phyloP scores from a whole-genome alignment of 2,329 filamentous ascomycete genomes.

The Sclerotinia sclerotiorum region DNA sequence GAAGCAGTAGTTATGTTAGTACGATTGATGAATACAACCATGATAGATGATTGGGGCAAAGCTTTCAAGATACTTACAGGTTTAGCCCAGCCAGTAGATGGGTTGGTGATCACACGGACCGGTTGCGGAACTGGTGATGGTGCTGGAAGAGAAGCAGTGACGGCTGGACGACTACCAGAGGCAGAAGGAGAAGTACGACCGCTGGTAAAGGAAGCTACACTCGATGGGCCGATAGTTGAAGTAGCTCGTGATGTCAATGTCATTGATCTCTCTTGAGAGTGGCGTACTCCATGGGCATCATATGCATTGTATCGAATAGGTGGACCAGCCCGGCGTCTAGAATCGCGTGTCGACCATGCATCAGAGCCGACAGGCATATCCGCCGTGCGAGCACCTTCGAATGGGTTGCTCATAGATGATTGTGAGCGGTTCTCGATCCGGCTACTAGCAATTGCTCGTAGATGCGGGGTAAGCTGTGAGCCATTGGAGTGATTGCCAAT shows the following conservation, averaged over 20 bases:
- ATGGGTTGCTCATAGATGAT: slow-evolving; percentile 31
- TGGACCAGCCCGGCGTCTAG: slow-evolving; percentile 19
- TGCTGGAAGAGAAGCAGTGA: slow-evolving; percentile 4
- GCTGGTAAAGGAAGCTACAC: neutral
- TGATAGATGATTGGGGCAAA: neutral
- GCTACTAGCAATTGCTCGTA: neutral
- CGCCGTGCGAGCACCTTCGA: slow-evolving; percentile 24
- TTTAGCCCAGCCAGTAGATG: slow-evolving; percentile 16
- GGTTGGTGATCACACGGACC: neutral
- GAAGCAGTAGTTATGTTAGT: neutral
- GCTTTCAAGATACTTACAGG: slow-evolving; percentile 10
- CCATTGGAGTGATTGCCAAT: neutral
- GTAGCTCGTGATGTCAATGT: neutral
- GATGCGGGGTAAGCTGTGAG: slow-evolving; percentile 7
- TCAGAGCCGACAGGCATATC: slow-evolving; percentile 1
- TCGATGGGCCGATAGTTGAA: neutral
- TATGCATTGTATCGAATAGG: slow-evolving; percentile 25
- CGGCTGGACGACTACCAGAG: neutral
- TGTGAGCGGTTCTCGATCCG: slow-evolving; percentile 8
- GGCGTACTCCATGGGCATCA: slow-evolving; percentile 26
- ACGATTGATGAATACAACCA: neutral
- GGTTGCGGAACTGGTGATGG: neutral
- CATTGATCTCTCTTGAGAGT: slow-evolving; percentile 6
- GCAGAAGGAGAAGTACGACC: no score
- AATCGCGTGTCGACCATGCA: slow-evolving; percentile 24